Evolutionary conservation across 2,329 filamentous ascomycete genomes (phyloP).

Genomic region (Colletotrichum echinochloae): DNA sequence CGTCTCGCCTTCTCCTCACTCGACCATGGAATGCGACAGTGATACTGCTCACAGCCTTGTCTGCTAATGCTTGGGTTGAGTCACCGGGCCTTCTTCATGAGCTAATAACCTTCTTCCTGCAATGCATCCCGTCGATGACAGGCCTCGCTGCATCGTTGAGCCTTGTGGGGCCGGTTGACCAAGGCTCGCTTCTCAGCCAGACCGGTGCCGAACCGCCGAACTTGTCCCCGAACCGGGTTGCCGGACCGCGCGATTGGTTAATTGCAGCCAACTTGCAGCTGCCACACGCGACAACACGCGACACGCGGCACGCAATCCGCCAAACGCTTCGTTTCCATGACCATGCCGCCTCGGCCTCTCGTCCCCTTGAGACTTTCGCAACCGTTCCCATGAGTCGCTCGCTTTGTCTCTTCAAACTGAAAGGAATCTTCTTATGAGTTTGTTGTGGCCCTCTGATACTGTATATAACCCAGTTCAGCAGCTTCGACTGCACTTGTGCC

Average conservation of each 20-base stretch:
- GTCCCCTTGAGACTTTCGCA: no score
- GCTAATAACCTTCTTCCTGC: neutral
- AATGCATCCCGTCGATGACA: neutral
- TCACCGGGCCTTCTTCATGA: slow-evolving; percentile 9
- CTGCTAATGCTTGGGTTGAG: slow-evolving; percentile 11
- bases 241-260: slow-evolving; percentile 17
- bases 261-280: slow-evolving; percentile 1
- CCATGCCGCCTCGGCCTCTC: no score
- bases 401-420: neutral
- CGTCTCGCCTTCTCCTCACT: neutral
- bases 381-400: no score
- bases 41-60: neutral
- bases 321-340: neutral
- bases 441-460: neutral
- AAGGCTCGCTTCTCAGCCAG: neutral
- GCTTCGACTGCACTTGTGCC: neutral
- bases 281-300: slow-evolving; percentile 3
- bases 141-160: neutral
- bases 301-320: slow-evolving; percentile 3
- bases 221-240: neutral
- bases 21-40: neutral
- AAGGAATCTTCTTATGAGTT: neutral
- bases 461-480: neutral
- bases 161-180: slow-evolving; percentile 21
- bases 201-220: slow-evolving; percentile 20